Conservation (phyloP, 129 eudicot species). For the Calendula officinalis region DNA sequence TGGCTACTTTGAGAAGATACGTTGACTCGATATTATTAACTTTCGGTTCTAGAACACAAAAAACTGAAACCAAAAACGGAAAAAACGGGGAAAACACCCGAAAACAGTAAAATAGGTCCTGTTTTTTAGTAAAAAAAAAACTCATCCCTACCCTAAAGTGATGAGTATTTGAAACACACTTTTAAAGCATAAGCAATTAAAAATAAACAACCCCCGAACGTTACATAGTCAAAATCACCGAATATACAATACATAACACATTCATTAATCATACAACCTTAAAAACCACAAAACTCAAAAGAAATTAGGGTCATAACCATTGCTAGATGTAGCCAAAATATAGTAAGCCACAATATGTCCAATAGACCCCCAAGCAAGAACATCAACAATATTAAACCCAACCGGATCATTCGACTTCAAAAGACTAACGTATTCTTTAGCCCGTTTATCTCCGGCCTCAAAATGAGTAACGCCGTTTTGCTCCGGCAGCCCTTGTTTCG, state of each 20-base stretch:
- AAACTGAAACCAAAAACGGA: too few species aligned
- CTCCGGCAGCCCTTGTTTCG: conserved; percentile 85
- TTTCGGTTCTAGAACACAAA: too few species aligned
- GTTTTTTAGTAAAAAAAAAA: too few species aligned
- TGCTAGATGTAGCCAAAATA: conserved; percentile 89
- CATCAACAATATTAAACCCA: conserved; percentile 94
- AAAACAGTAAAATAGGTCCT: too few species aligned
- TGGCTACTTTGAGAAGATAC: too few species aligned
- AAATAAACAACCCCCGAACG: too few species aligned
- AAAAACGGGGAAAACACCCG: too few species aligned
- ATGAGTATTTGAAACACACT: too few species aligned
- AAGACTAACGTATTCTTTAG: conserved; percentile 91
- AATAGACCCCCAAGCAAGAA: conserved; percentile 96
- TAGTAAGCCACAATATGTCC: conserved; percentile 97
- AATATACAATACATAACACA: conserved; percentile 23
- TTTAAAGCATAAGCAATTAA: too few species aligned
- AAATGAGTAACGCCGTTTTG: conserved; percentile 86
- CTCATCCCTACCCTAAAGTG: too few species aligned
- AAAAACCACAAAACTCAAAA: conserved; percentile 23
- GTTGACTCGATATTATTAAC: too few species aligned
- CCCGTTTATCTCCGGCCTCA: conserved; percentile 87
- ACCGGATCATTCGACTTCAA: conserved; percentile 93
- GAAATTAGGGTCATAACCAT: conserved; percentile 93
- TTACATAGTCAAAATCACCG: not conserved
- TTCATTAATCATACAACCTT: not conserved